A percentile compares a stretch with the other conserved stretches of the same genome.
Conservation (phyloP, 768 basidiomycete species). For the Mycena amicta region DNA sequence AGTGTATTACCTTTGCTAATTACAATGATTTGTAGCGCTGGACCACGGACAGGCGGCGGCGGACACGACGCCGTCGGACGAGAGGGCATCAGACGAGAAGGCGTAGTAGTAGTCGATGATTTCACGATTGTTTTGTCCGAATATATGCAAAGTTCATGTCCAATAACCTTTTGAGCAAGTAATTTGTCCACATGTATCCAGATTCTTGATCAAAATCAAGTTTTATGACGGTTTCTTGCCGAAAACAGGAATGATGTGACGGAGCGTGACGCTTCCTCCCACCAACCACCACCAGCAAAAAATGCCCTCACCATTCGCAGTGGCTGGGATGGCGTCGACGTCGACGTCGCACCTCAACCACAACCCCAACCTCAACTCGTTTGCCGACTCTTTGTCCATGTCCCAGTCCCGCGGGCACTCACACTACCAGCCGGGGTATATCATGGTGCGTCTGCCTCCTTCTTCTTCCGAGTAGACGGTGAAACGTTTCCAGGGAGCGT, state of each 20-base stretch:
- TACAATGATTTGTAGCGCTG: neutral
- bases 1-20: neutral
- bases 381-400: slow-evolving; percentile 62
- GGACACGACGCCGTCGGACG: neutral
- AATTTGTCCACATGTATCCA: neutral
- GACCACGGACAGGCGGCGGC: neutral
- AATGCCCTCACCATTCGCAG: slow-evolving; percentile 41
- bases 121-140: no score
- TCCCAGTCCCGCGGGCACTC: slow-evolving; percentile 73
- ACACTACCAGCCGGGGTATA: slow-evolving; percentile 80
- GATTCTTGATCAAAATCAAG: neutral
- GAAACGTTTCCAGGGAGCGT: slow-evolving; percentile 51
- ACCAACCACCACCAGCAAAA: neutral
- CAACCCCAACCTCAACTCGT: slow-evolving; percentile 36
- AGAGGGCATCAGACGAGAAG: neutral
- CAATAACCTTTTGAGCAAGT: neutral
- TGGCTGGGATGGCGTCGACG: slow-evolving; percentile 63
- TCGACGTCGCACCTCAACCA: slow-evolving; percentile 45
- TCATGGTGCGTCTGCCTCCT: slow-evolving; percentile 74
- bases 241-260: neutral
- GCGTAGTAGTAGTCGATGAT: neutral
- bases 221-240: neutral
- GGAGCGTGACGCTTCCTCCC: neutral
- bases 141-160: no score
- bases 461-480: neutral